A percentile compares a stretch with the other conserved stretches of the same genome.
phyloP scores from a whole-genome alignment of 306 rosid genomes.

The Oemleria cerasiformis region DNA sequence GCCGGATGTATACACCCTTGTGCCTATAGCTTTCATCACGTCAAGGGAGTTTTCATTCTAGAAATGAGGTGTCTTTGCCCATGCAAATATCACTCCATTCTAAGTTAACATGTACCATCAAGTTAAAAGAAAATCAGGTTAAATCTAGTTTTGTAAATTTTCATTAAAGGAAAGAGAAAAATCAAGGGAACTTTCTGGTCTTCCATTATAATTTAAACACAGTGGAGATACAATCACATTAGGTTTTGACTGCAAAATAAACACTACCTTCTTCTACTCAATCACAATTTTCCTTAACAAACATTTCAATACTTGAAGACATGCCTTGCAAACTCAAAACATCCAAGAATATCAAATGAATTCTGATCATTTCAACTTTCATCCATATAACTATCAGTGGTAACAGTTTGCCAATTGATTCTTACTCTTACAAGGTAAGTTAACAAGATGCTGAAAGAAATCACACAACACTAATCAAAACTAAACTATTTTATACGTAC shows the following conservation, averaged over 20 bases:
- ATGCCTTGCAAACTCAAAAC: neutral
- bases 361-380: neutral
- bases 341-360: neutral
- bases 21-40: neutral
- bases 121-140: neutral
- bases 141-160: neutral
- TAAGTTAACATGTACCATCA: neutral
- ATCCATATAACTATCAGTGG: neutral
- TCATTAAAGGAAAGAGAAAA: no score
- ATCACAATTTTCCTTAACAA: no score
- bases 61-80: neutral
- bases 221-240: no score
- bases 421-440: neutral
- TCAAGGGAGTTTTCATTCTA: neutral
- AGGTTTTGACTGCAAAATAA: no score
- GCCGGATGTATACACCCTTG: neutral
- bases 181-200: no score
- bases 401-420: neutral
- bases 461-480: slow-evolving; percentile 1
- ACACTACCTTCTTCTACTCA: no score
- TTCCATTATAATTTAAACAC: no score
- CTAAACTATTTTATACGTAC: slow-evolving; percentile 4
- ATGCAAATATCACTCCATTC: neutral
- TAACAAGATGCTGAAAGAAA: neutral
- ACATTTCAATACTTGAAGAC: neutral